Percentiles rank a stretch among this genome's conserved stretches.
Evolutionary conservation across 140 eudicot species (phyloP).

Genomic region (Anethum foeniculum): DNA sequence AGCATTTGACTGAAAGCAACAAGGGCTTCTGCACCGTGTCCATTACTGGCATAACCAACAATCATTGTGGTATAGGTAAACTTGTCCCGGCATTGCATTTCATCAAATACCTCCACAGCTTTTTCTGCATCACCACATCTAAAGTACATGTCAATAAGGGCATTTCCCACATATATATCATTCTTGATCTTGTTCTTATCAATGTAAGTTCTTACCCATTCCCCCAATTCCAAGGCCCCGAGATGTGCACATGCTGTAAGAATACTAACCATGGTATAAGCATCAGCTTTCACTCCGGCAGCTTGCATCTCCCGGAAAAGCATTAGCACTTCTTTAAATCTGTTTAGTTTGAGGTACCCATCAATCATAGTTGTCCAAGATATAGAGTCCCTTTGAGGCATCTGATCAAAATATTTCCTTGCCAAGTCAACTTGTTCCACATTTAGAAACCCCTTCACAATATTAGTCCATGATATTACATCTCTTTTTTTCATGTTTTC

Average conservation of each 20-base stretch:
- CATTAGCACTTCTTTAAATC: constrained; percentile 32
- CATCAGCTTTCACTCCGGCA: constrained; percentile 36
- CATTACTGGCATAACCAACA: constrained; percentile 40
- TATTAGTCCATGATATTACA: constrained; percentile 37
- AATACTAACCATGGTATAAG: constrained; percentile 42
- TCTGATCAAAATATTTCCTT: constrained; percentile 34
- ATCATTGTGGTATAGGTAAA: constrained; percentile 45
- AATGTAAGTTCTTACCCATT: constrained; percentile 33
- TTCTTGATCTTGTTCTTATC: constrained; percentile 28
- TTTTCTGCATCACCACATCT: constrained; percentile 35
- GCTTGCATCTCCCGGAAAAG: constrained; percentile 46
- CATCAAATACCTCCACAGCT: constrained; percentile 28
- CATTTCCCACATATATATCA: constrained; percentile 34
- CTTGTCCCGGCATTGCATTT: constrained; percentile 29
- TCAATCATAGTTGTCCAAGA: constrained; percentile 50
- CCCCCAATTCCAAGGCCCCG: constrained; percentile 45
- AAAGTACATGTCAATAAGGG: constrained; percentile 48
- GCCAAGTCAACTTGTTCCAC: constrained; percentile 35
- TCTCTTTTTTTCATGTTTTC: constrained; percentile 31
- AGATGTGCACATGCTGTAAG: constrained; percentile 49
- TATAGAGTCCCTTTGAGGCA: constrained; percentile 41
- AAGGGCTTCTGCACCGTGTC: constrained; percentile 41
- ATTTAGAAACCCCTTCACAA: constrained; percentile 36
- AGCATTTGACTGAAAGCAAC: constrained; percentile 29
- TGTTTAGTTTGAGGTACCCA: constrained; percentile 34